Conservation (phyloP, 2,329 filamentous ascomycete species). For the Fusarium sororula region DNA sequence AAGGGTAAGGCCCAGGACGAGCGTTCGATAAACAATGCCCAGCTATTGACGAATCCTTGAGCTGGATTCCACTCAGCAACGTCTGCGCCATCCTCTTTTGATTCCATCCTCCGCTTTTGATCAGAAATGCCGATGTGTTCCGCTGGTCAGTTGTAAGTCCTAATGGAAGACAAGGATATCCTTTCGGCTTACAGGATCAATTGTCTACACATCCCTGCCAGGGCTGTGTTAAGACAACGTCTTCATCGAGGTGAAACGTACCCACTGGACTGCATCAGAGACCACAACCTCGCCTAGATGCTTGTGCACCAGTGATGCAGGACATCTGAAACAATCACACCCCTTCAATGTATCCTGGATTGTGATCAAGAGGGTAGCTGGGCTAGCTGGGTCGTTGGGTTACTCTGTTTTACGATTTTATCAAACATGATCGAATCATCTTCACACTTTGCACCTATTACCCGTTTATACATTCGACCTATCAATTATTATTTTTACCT, state of each 20-base stretch:
- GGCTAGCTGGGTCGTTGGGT: constrained; percentile 5
- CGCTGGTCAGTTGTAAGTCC: constrained; percentile 23
- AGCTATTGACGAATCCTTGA: constrained; percentile 16
- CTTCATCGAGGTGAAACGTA: constrained; percentile 59
- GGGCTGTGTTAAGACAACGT: constrained; percentile 35
- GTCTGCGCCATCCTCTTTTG: constrained; percentile 15
- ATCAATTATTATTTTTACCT: background rate
- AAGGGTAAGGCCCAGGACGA: constrained; percentile 4
- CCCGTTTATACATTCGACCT: background rate
- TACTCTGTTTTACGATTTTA: constrained; percentile 15
- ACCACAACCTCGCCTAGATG: constrained; percentile 46
- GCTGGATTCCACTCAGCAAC: constrained; percentile 9
- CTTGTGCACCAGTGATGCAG: constrained; percentile 48
- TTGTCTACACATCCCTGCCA: constrained; percentile 38
- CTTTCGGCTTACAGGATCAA: constrained; percentile 27
- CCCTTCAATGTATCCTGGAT: constrained; percentile 25
- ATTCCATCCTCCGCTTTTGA: background rate
- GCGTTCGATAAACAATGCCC: constrained; percentile 36
- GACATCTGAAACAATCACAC: constrained; percentile 36
- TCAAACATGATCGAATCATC: constrained; percentile 32
- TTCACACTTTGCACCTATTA: background rate
- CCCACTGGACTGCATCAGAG: constrained; percentile 57
- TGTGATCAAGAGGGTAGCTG: constrained; percentile 13
- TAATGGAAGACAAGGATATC: constrained; percentile 32
- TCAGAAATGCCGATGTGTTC: constrained; percentile 23